phyloP scores from a whole-genome alignment of 2,329 filamentous ascomycete species.

The Cladophialophora chaetospira region DNA sequence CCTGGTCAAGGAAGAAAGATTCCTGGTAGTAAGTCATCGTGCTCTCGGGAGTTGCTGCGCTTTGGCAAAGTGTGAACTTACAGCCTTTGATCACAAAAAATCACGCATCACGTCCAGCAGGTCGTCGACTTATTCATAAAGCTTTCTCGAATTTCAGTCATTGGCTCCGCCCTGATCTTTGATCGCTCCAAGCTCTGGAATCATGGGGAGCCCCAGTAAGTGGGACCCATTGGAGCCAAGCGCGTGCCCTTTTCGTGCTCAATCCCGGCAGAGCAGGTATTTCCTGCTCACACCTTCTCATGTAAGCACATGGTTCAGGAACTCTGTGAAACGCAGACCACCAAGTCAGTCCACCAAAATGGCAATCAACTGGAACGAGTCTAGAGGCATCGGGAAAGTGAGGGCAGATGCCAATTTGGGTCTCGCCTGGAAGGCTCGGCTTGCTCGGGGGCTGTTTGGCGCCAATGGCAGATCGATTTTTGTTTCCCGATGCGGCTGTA shows the following conservation, averaged over 20 bases:
- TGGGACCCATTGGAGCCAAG: not conserved
- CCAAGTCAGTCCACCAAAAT: not conserved
- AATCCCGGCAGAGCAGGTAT: not conserved
- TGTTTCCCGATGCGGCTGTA: not conserved
- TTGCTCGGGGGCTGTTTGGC: not conserved
- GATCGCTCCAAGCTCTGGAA: not conserved
- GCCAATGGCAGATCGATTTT: not conserved
- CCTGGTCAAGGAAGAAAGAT: conserved; percentile 6
- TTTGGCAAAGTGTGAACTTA: not conserved
- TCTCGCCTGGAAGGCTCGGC: not conserved
- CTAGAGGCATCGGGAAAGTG: not conserved
- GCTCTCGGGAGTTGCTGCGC: not conserved
- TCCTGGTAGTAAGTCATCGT: conserved; percentile 8
- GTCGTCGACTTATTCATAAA: not conserved
- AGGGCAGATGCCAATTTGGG: not conserved
- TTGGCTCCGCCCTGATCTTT: not conserved
- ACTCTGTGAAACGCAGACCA: not conserved
- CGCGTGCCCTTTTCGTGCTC: not conserved
- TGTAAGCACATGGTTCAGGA: not conserved
- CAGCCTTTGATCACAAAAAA: not conserved
- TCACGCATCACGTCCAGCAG: not conserved
- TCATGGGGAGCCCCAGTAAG: not conserved
- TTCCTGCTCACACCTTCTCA: not conserved
- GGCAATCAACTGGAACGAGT: not conserved
- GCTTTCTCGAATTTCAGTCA: not conserved